Evolutionary conservation across 129 eudicot species (phyloP), one percentile per base, ranked within the genome.

Genomic region (Cynara cardunculus): DNA sequence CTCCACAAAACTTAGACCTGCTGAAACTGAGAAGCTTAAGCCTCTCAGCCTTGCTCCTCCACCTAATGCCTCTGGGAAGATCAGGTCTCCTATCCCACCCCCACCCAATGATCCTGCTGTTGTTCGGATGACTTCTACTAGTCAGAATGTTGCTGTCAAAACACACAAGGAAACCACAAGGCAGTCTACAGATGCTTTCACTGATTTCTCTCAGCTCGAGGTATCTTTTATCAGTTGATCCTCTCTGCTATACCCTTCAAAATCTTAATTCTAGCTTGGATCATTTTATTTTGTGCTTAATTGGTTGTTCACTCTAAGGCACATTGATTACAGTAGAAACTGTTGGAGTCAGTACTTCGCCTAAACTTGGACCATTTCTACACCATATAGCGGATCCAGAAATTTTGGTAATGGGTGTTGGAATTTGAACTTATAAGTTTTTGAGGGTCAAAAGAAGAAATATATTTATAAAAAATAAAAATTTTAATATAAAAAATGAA

Each of bases 21-120:
- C 96, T 19, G 84, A 35, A 49, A 46, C 80, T 4, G 86, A 77
- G 39, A 83, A 77, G n/a, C 12, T 71, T 67, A 94, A 92, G 85
- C 68, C 88, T 9, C 78, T 91, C 31, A 72, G 89, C 73, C 95
- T 96, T 87, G 93, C 91, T 44, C 92, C 99, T 21, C 98, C 99
- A 11, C 98, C 99, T 62, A 78, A 67, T 69, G 91, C 83, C 44
- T 75, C 91, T 3, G 84, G 79, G 14, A 96, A 96, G 84, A 89
- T 88, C 25, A 90, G 97, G 80, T 82, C 97, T 64, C 89, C 94
- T 25, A 91, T 96, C 78, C 99, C 98, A 24, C 99, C 99, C 30
- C 99, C 99, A 72, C 99, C 99, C 79, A 96, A 96, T 71, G 98
- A 93, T 83, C 91, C 98, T 74, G 98, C 85, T 82, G 91, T 87